Base-by-base conservation (phyloP, 78 protist genomes). In the Chrysochromulina parva region DNA sequence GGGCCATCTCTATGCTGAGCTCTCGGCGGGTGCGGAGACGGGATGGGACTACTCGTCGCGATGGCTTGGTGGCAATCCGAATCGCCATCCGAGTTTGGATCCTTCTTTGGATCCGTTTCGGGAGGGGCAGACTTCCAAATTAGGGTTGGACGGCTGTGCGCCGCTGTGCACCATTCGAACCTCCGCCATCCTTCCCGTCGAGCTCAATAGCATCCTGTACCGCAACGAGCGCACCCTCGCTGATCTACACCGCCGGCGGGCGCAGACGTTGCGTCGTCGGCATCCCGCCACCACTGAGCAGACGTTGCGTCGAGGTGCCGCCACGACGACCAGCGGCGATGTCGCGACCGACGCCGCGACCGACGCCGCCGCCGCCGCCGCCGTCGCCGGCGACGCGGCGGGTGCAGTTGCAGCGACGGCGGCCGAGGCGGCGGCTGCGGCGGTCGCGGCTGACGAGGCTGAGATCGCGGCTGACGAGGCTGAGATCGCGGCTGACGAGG, bases 1-100 rank as follows among this genome's bases (percentile, higher is more conserved):
- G 13, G 60, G 74, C 28, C 47, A 50, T 3, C 59, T 88, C 3
- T 95, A 6, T 60, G 62, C 78, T 11, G 28, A 86, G 10, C 26
- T 95, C 10, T 92, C 95, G 24, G 19, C 94, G 6, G 95, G 92
- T 0, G 97, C 97, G 0, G 97, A 96, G 81, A 55, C 94, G 16
- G 97, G 97, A 2, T 95, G 93, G 95, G 96, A 95, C 74, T 96
- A 85, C 47, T 65, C 87, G 14, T 59, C 92, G 9, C 69, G 97
- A 14, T 96, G 97, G 97, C 48, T 88, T 1, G 54, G 6, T 26
- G 14, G 53, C n/a, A 73, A 69, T 38, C 38, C 38, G 38, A 38
- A 38, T 38, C 38, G 38, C 38, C 38, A 38, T 38, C 38, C 38
- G 38, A 38, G 38, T 38, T 38, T 38, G 38, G 38, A 38, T 38